Evolutionary conservation across 1,139 yeast genomes (phyloP), one percentile per base, ranked within the genome.

Genomic region (Nakaseomyces bracarensis): DNA sequence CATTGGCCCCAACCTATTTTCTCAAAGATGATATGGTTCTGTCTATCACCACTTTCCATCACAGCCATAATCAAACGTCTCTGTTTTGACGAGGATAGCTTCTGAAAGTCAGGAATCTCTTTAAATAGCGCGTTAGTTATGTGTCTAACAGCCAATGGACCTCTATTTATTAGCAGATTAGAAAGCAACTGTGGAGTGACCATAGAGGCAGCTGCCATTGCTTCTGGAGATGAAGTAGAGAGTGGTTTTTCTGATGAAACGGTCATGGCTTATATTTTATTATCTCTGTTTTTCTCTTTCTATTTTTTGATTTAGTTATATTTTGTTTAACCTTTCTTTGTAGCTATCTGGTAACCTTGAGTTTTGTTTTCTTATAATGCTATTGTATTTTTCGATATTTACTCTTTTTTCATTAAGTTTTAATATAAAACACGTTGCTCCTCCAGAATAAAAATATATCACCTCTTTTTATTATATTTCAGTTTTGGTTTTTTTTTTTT

Each of bases 1-100:
- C 97, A 89, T 58, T 91, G 93, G 46, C 97, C 97, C 97, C 97
- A 89, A 20, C 96, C 96, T 33, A 87, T 87, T 66, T 89, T 89
- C 55, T 86, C 95, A 66, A 89, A 89, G 15, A 82, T 76, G n/a
- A 71, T 66, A 31, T 79, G 78, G 45, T 80, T 75, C 21, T 68
- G 70, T 4, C 74, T 66, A 58, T 80, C 93, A 13, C 82, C 82
- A 41, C 69, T 62, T 54, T 86, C 96, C 67, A 89, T 75, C 29
- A 91, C 94, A 6, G 87, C 79, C 81, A 87, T 87, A 30, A 89
- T 87, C 46, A 89, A 71, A 47, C 96, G 71, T 57, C 97, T 74
- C 65, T 89, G 96, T 57, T 89, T 89, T 14, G 95, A 83, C 25
- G 86, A 71, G 4, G 94, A 82, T 46, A 89, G 68, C 50, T 75